Base-by-base conservation (phyloP, 2,329 filamentous ascomycete genomes). In the Pseudopyrenochaeta lycopersici region DNA sequence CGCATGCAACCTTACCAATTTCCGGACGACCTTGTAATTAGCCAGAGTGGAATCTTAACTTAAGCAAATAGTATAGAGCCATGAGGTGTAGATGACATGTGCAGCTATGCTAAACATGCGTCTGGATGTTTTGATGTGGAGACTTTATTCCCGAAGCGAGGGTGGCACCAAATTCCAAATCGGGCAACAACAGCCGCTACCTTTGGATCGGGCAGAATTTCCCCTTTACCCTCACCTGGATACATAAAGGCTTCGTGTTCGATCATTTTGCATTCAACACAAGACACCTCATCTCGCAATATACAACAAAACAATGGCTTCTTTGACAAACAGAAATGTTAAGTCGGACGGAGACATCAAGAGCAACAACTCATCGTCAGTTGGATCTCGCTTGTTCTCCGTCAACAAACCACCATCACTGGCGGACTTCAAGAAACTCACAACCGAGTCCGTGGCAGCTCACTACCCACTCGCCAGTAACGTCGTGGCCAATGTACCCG, bases 401-500 rank as follows among this genome's bases (percentile, higher is more conserved):
- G 52, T 60, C 17, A 57, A 68, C 10, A 58, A 68, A 3, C 58
- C 74, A 1, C 75, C 78, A 1, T 77, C 77, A 1, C 59, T 85
- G 2, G 64, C 78, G 3, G 72, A 76, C 1, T 82, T 85, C 62
- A 72, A 77, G 53, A 61, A 65, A 2, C 70, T 84, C 23, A 84
- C 79, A 60, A 78, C 76, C 2, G 76, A 78, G 43, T 76, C 66
- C 10, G 66, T 73, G 7, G 62, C 72, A 15, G 7, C 53, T 9
- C 11, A 58, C 4, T 87, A 86, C 51, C 82, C 83, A 0, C 76
- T 84, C 1, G 79, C 83, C 1, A 64, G 64, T 6, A 55, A 70
- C 3, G 73, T 85, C 20, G 48, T 77, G 18, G 71, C 78, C 33
- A 85, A 86, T 58, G 76, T 88, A 3, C 85, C 85, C 0, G 79